These are phyloP conservation scores for Russula sp. DNA, from an alignment of 768 basidiomycete genomes.

Conservation along the genomic window DNA sequence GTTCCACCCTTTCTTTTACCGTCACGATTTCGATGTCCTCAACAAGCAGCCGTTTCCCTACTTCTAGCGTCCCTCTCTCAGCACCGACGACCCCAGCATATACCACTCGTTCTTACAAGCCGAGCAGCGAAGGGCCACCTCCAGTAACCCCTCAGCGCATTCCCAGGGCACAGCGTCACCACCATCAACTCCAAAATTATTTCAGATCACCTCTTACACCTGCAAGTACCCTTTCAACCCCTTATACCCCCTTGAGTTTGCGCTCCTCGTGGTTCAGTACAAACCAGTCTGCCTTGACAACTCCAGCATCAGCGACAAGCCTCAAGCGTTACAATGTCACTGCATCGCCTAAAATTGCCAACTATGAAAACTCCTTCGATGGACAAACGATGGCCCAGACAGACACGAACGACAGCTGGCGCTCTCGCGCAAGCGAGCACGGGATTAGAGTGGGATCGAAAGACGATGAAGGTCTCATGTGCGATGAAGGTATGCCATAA, in stretches of 20 bases:
- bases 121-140: conserved; percentile 27
- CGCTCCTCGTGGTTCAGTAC: conserved; percentile 51
- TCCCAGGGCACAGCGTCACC: conserved; percentile 37
- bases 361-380: conserved; percentile 29
- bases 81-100: conserved; percentile 42
- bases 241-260: conserved; percentile 66
- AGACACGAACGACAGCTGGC: conserved; percentile 65
- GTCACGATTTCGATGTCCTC: conserved; percentile 20
- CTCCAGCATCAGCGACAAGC: conserved; percentile 45
- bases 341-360: conserved; percentile 40
- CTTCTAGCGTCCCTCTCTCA: conserved; percentile 33
- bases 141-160: conserved; percentile 66
- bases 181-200: conserved; percentile 32
- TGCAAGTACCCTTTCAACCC: conserved; percentile 44
- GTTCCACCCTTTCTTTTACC: conserved; percentile 16
- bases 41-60: conserved; percentile 20
- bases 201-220: conserved; percentile 58
- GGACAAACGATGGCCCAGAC: conserved; percentile 41
- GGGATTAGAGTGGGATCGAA: conserved; percentile 57
- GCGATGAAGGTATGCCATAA: conserved; percentile 42
- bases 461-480: conserved; percentile 35
- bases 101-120: conserved; percentile 34
- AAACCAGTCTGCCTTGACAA: conserved; percentile 48
- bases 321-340: conserved; percentile 39
- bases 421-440: conserved; percentile 62